Percentiles rank a stretch among this genome's conserved stretches.
Evolutionary conservation across 75 land plant species (phyloP).

Genomic region (Pinus albicaulis): DNA sequence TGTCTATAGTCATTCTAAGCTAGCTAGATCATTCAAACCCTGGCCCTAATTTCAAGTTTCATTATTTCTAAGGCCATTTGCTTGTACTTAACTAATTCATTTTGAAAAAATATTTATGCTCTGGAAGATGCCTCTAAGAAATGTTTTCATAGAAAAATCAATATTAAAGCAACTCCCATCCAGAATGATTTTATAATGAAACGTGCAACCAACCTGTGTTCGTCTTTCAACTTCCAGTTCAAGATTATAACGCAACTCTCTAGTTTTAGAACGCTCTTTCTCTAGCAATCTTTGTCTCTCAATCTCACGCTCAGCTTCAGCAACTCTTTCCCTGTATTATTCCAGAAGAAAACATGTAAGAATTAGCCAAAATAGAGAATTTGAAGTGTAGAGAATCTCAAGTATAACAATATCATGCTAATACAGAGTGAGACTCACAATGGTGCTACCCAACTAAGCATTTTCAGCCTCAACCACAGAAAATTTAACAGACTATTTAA

Average conservation of each 20-base stretch:
- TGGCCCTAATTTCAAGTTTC: neutral
- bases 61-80: neutral
- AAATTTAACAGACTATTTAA: neutral
- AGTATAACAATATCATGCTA: conserved; percentile 3
- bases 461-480: neutral
- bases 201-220: conserved; percentile 54
- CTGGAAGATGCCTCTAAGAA: too few relatives aligned
- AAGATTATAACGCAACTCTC: conserved; percentile 76
- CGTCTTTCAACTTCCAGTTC: conserved; percentile 86
- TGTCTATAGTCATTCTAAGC: neutral
- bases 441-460: neutral
- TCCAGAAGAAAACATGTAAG: conserved; percentile 1
- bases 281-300: conserved; percentile 80
- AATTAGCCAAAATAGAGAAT: neutral
- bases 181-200: neutral
- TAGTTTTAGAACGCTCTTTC: conserved; percentile 90
- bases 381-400: neutral
- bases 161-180: neutral
- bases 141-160: neutral
- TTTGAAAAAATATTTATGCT: neutral
- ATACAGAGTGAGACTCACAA: neutral
- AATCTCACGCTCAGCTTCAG: conserved; percentile 72
- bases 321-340: conserved; percentile 63
- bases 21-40: neutral
- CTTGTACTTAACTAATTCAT: neutral